These are phyloP conservation scores for Allodekkera sacchari DNA, from an alignment of 805 yeast genomes.

Conservation along the genomic window DNA sequence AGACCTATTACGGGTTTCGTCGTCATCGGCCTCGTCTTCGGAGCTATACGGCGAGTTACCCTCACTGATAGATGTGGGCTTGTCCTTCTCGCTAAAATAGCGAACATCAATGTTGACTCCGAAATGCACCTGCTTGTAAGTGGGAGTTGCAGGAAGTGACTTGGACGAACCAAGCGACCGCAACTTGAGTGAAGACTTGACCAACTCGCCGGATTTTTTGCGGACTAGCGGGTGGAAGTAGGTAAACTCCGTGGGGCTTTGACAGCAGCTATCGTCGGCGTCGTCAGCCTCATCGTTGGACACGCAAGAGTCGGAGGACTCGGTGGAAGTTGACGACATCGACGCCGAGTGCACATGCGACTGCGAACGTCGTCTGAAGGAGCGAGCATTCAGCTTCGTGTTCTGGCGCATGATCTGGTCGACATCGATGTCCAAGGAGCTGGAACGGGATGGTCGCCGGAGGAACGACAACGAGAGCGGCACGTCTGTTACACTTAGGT, in stretches of 20 bases:
- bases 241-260: no score
- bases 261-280: no score
- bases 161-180: slow-evolving; percentile 15
- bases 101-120: slow-evolving; percentile 68
- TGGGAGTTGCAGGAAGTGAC: slow-evolving; percentile 48
- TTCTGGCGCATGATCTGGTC: slow-evolving; percentile 24
- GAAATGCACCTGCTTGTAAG: slow-evolving; percentile 73
- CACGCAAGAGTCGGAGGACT: no score
- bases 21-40: slow-evolving; percentile 25
- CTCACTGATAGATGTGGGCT: slow-evolving; percentile 71
- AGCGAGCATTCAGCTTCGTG: slow-evolving; percentile 22
- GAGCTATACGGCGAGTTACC: slow-evolving; percentile 47
- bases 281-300: no score
- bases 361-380: no score
- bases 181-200: slow-evolving; percentile 63
- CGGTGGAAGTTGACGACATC: no score
- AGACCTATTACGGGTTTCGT: slow-evolving; percentile 18
- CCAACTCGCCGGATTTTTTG: slow-evolving; percentile 83
- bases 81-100: slow-evolving; percentile 64
- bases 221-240: slow-evolving; percentile 42
- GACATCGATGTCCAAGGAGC: slow-evolving; percentile 12
- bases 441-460: slow-evolving; percentile 24
- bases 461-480: slow-evolving; percentile 26
- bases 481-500: slow-evolving; percentile 12
- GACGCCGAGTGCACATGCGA: no score